A percentile compares a stretch with the other conserved stretches of the same genome.
Conservation (phyloP, 495 filamentous ascomycete species). For the Aspergillus campestris region DNA sequence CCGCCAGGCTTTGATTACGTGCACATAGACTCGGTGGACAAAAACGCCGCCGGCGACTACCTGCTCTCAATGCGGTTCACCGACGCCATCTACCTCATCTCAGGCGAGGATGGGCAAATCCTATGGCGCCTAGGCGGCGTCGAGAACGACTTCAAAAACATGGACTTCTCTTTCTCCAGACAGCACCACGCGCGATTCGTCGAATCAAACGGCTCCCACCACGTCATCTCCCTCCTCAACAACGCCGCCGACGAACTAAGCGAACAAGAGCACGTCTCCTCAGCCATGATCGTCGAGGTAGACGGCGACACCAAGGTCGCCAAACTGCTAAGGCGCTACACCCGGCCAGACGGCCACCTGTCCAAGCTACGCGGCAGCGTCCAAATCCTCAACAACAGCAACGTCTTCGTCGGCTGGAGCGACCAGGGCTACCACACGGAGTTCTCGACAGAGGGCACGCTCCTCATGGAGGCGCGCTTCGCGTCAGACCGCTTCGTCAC, state of each 20-base stretch:
- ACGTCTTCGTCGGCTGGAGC: conserved; percentile 52
- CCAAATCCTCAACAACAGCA: conserved; percentile 46
- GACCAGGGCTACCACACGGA: conserved; percentile 49
- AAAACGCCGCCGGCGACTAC: conserved; percentile 44
- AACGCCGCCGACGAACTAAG: conserved; percentile 42
- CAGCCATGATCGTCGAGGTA: conserved; percentile 46
- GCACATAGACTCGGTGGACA: conserved; percentile 36
- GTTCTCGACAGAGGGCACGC: conserved; percentile 43
- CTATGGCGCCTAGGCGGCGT: conserved; percentile 51
- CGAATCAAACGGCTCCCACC: conserved; percentile 39
- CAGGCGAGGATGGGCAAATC: conserved; percentile 45
- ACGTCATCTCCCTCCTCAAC: conserved; percentile 46
- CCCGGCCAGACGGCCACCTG: conserved; percentile 40
- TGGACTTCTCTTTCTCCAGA: conserved; percentile 46
- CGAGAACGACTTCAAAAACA: conserved; percentile 28
- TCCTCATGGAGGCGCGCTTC: conserved; percentile 39
- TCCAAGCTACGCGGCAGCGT: conserved; percentile 53
- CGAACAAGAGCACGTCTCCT: conserved; percentile 33
- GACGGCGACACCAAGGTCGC: conserved; percentile 42
- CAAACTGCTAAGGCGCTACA: conserved; percentile 28
- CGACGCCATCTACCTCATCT: conserved; percentile 48
- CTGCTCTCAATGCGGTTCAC: conserved; percentile 51
- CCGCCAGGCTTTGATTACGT: conserved; percentile 33
- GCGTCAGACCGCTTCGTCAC: conserved; percentile 27
- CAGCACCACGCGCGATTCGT: conserved; percentile 55